Conservation (phyloP, 1,284 basidiomycete species). For the Sporisorium scitamineum region DNA sequence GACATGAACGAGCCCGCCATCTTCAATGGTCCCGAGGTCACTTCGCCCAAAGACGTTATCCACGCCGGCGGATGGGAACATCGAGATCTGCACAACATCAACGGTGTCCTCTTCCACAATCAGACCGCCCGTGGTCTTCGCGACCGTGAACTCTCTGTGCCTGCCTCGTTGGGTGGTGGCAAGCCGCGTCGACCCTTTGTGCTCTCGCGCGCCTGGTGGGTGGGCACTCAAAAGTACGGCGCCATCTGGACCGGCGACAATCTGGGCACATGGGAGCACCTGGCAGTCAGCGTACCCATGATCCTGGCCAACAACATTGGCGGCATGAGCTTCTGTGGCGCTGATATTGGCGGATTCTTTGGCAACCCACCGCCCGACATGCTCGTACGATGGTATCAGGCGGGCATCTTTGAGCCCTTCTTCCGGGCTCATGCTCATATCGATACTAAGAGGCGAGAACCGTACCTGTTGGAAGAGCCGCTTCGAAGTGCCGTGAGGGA, state of each 20-base stretch:
- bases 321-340: slow-evolving; percentile 93
- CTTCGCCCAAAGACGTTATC: slow-evolving; percentile 92
- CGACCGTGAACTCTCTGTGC: slow-evolving; percentile 76
- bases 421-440: slow-evolving; percentile 98
- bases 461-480: slow-evolving; percentile 90
- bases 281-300: slow-evolving; percentile 93
- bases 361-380: slow-evolving; percentile 94
- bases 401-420: slow-evolving; percentile 94
- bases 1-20: slow-evolving; percentile 99
- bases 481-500: slow-evolving; percentile 84
- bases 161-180: slow-evolving; percentile 74
- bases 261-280: slow-evolving; percentile 96
- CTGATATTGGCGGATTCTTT: slow-evolving; percentile 98
- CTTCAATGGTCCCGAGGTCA: slow-evolving; percentile 98
- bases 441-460: slow-evolving; percentile 97
- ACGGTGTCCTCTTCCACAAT: slow-evolving; percentile 77
- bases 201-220: slow-evolving; percentile 92
- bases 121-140: slow-evolving; percentile 83
- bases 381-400: slow-evolving; percentile 96
- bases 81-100: slow-evolving; percentile 93
- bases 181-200: slow-evolving; percentile 79
- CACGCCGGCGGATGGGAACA: slow-evolving; percentile 97
- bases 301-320: slow-evolving; percentile 88
- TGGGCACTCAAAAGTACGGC: slow-evolving; percentile 93
- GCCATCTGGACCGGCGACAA: slow-evolving; percentile 99